A percentile compares a stretch with the other conserved stretches of the same genome.
phyloP scores from a whole-genome alignment of 768 basidiomycete species.

The Lactifluus volemus region DNA sequence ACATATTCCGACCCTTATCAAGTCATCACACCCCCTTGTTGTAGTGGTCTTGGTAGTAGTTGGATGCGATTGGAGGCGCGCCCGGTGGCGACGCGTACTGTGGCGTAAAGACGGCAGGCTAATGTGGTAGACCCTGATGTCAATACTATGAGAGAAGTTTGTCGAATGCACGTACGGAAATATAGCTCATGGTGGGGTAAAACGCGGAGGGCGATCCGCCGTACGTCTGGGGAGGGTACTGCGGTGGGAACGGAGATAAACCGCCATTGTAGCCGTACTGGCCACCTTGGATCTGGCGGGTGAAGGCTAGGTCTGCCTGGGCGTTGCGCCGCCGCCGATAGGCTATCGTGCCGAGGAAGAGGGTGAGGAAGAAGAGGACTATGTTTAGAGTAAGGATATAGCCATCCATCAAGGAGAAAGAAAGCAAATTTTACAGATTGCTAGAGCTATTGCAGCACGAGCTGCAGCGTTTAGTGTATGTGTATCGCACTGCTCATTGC shows the following conservation, averaged over 20 bases:
- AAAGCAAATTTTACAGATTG: background rate
- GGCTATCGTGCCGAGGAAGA: background rate
- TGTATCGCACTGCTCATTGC: background rate
- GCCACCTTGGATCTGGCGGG: background rate
- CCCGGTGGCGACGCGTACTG: conserved; percentile 6
- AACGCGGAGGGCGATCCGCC: background rate
- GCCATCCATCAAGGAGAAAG: no score
- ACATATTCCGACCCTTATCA: no score
- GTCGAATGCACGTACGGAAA: background rate
- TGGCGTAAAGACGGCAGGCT: background rate
- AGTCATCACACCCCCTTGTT: no score
- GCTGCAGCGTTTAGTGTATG: background rate
- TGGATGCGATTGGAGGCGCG: background rate
- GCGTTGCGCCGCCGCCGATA: background rate
- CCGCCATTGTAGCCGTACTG: background rate
- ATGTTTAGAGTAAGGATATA: no score
- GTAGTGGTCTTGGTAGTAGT: background rate
- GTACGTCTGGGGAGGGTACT: conserved; percentile 6
- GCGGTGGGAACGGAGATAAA: background rate
- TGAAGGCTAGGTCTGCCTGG: background rate
- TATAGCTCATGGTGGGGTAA: conserved; percentile 1
- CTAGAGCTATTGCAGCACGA: background rate
- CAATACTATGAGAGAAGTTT: background rate
- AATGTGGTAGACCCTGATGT: background rate
- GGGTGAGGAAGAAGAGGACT: background rate